Evolutionary conservation across 495 filamentous ascomycete species (phyloP).

Genomic region (Staphylotrichum tortipilum): DNA sequence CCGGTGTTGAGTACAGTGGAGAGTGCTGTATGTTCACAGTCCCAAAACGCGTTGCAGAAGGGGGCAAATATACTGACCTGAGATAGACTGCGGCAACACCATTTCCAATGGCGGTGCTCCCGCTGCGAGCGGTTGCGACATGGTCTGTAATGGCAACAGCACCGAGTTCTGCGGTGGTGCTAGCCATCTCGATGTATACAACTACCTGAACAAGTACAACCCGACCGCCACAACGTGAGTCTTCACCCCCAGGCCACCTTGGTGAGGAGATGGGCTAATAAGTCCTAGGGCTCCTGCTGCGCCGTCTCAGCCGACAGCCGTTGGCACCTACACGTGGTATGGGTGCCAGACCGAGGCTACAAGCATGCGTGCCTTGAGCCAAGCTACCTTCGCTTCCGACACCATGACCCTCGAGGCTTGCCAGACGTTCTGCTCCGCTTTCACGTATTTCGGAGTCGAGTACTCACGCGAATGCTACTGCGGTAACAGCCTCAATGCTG

Average conservation of each 20-base stretch:
- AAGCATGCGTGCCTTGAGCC: slow-evolving; percentile 46
- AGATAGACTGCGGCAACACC: slow-evolving; percentile 45
- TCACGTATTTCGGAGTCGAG: slow-evolving; percentile 55
- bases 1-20: slow-evolving; percentile 54
- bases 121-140: slow-evolving; percentile 42
- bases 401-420: slow-evolving; percentile 56
- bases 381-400: slow-evolving; percentile 40
- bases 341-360: slow-evolving; percentile 42
- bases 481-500: slow-evolving; percentile 41
- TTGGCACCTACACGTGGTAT: slow-evolving; percentile 35
- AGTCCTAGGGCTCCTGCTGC: slow-evolving; percentile 14
- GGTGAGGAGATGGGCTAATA: not conserved
- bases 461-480: slow-evolving; percentile 65
- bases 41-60: too few species aligned
- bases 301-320: slow-evolving; percentile 28
- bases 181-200: slow-evolving; percentile 47
- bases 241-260: slow-evolving; percentile 13
- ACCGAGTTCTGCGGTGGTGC: slow-evolving; percentile 50
- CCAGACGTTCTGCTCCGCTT: slow-evolving; percentile 46
- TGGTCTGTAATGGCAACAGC: slow-evolving; percentile 47
- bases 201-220: slow-evolving; percentile 19
- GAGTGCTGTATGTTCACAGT: slow-evolving; percentile 52
- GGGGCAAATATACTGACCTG: not conserved
- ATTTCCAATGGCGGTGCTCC: slow-evolving; percentile 36
- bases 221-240: slow-evolving; percentile 2